Percentiles rank a stretch among this genome's conserved stretches.
phyloP scores from a whole-genome alignment of 768 basidiomycete species.

The Hygrocybe punicea region DNA sequence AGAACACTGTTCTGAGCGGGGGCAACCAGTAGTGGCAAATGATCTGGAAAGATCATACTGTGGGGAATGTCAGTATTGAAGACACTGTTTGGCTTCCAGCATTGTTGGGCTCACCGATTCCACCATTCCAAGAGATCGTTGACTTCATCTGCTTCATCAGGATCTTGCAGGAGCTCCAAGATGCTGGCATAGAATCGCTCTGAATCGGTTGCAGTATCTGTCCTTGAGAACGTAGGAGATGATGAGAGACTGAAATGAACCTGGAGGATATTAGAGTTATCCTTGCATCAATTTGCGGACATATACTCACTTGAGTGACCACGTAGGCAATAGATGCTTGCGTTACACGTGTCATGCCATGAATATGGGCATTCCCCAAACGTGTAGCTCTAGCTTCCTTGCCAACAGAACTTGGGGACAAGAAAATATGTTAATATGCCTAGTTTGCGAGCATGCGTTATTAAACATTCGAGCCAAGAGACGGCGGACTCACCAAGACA shows the following conservation, averaged over 20 bases:
- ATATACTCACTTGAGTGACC: not conserved
- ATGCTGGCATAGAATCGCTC: constrained; percentile 18
- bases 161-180: constrained; percentile 16
- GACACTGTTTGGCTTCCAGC: not conserved
- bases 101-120: constrained; percentile 13
- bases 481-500: not conserved
- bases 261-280: not conserved
- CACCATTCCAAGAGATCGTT: constrained; percentile 15
- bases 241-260: constrained; percentile 18
- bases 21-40: not conserved
- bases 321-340: constrained; percentile 8
- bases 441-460: not conserved
- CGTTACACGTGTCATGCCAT: constrained; percentile 7
- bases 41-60: not conserved
- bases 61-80: not conserved
- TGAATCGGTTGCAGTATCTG: constrained; percentile 20
- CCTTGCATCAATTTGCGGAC: not conserved
- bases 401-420: not conserved
- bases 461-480: not conserved
- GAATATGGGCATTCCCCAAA: constrained; percentile 15
- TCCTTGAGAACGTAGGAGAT: constrained; percentile 15
- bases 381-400: constrained; percentile 10
- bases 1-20: not conserved
- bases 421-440: constrained; percentile 11
- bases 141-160: constrained; percentile 17